A percentile compares a stretch with the other conserved stretches of the same genome.
Conservation (phyloP, 2,329 filamentous ascomycete genomes). For the Pseudocercospora cruenta region DNA sequence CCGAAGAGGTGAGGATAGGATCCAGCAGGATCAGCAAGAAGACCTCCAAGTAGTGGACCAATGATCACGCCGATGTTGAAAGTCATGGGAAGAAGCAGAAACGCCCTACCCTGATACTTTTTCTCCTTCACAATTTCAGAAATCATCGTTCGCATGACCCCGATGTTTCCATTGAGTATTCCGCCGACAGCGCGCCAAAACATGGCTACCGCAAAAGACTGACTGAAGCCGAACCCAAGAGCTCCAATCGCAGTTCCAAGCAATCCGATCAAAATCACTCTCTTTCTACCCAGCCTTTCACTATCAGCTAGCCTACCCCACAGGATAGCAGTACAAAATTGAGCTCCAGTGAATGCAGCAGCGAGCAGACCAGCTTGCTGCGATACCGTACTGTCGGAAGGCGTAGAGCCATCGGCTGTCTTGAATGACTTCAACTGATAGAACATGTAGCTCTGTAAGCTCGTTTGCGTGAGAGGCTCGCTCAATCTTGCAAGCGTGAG, state of each 20-base stretch:
- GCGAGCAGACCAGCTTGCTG: conserved; percentile 77
- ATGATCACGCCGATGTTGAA: conserved; percentile 63
- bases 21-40: conserved; percentile 67
- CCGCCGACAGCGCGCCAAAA: conserved; percentile 70
- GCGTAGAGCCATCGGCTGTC: conserved; percentile 44
- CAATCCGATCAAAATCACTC: conserved; percentile 76
- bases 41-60: conserved; percentile 61
- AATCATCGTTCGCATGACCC: conserved; percentile 75
- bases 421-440: conserved; percentile 82
- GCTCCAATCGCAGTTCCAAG: conserved; percentile 68
- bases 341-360: conserved; percentile 77
- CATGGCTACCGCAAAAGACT: conserved; percentile 63
- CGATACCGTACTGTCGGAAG: conserved; percentile 67
- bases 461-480: conserved; percentile 81
- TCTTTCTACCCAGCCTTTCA: conserved; percentile 68
- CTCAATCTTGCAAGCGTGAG: conserved; percentile 78
- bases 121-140: conserved; percentile 72
- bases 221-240: conserved; percentile 70
- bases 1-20: conserved; percentile 68
- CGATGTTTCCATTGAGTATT: conserved; percentile 71
- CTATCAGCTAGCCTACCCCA: conserved; percentile 76
- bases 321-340: conserved; percentile 79
- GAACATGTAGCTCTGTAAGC: conserved; percentile 78
- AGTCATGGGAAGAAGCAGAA: conserved; percentile 67
- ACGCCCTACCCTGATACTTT: conserved; percentile 59